Conservation (phyloP, 2,329 filamentous ascomycete species). For the Diaporthe batatas region DNA sequence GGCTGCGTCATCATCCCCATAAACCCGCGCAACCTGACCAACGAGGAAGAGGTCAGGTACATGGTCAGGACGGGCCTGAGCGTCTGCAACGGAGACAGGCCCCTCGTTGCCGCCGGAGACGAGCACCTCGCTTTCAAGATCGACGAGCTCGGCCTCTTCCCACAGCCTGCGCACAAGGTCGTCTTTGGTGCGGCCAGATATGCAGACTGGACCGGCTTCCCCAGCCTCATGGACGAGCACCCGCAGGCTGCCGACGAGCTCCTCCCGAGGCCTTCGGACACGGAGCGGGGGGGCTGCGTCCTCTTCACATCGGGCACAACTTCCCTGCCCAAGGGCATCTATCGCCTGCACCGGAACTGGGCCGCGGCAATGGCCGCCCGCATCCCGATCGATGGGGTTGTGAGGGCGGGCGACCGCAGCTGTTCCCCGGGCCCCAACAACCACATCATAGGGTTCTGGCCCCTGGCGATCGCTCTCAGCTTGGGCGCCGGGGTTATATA, state of each 20-base stretch:
- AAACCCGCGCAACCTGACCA: slow-evolving; percentile 31
- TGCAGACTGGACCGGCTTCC: slow-evolving; percentile 28
- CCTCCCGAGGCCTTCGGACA: neutral
- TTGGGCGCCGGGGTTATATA: neutral
- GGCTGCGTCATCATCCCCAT: slow-evolving; percentile 25
- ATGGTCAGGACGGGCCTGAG: slow-evolving; percentile 31
- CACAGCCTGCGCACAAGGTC: neutral
- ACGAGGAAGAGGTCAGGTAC: slow-evolving; percentile 34
- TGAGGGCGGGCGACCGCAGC: neutral
- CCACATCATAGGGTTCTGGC: slow-evolving; percentile 33
- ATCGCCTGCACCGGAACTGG: neutral
- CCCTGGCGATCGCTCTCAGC: neutral
- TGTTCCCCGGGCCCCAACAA: slow-evolving; percentile 34
- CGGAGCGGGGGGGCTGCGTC: slow-evolving; percentile 6
- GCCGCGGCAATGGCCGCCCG: neutral
- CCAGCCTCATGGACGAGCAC: slow-evolving; percentile 15
- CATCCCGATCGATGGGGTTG: neutral
- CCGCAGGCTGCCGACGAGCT: neutral
- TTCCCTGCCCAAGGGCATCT: slow-evolving; percentile 35
- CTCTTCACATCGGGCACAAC: slow-evolving; percentile 36
- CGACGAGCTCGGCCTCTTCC: slow-evolving; percentile 16
- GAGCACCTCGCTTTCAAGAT: slow-evolving; percentile 33
- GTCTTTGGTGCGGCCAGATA: slow-evolving; percentile 17
- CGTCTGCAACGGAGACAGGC: slow-evolving; percentile 13
- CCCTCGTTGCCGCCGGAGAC: slow-evolving; percentile 7